Base-by-base conservation (phyloP, 2,329 filamentous ascomycete species). In the Exophiala viscosa region DNA sequence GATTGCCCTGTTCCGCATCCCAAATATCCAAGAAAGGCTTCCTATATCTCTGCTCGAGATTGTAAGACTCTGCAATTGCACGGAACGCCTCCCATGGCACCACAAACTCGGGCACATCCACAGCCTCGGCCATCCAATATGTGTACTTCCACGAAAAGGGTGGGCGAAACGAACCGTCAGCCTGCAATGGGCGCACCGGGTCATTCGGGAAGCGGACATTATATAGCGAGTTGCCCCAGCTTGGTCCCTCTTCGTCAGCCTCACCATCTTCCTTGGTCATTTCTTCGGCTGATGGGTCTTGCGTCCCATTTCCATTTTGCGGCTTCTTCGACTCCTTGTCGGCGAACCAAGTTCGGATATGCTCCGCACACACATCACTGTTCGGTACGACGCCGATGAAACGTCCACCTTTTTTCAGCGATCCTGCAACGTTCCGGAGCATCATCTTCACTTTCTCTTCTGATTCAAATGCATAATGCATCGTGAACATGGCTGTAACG, bases 401-500 rank as follows among this genome's bases (percentile, higher is more conserved):
- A 34, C 90, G 84, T 1, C 93, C 93, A 18, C 93, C 93, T 68
- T 97, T 96, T 70, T 92, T 96, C 64, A 99, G 72, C 2, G 88
- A 82, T 1, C 90, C 88, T 0, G 93, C 86, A 2, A 99, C 92
- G 66, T 99, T 99, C 64, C 85, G 82, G 50, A 99, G 79, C 93
- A 99, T 97, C 58, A 83, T 88, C 40, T 90, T 83, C 2, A 92
- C 90, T 70, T 96, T 95, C 43, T 83, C 82, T 69, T 99, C 92
- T 47, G 79, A 89, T 74, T 97, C 93, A 63, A 97, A 99, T 5
- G 93, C 91, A 69, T 99, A 99, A 73, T 99, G 93, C 84, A 99
- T 93, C 65, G 90, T 95, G 70, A 99, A 99, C 93, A 99, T 99
- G 83, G 96, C 96, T 66, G 87, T 90, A 58, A 99, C 92, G 38